Conservation (phyloP, 2,329 filamentous ascomycete species). For the Ilyonectria mors-panacis region DNA sequence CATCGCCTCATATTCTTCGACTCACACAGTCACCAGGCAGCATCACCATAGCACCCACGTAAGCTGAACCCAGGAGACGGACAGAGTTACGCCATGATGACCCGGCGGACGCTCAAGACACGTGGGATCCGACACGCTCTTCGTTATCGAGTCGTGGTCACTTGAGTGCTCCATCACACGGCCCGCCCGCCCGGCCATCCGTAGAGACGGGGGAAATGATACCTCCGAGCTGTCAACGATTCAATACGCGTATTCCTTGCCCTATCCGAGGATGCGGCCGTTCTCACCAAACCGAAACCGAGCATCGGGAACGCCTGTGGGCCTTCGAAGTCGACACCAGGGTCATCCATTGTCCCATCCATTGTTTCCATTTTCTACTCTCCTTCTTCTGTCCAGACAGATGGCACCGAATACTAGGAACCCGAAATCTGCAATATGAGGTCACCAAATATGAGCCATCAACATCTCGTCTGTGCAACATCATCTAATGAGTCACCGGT, state of each 20-base stretch:
- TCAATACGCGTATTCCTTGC: constrained; percentile 5
- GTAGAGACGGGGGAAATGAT: not conserved
- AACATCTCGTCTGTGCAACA: not conserved
- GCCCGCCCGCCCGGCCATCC: not conserved
- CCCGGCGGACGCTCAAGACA: not conserved
- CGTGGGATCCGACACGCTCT: not conserved
- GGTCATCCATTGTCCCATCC: not conserved
- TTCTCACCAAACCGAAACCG: not conserved
- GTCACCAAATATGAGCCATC: not conserved
- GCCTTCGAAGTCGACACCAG: not conserved
- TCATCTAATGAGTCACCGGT: not conserved
- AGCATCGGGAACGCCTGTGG: not conserved
- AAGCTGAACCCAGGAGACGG: not conserved
- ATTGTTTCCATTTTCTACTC: not conserved
- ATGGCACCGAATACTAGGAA: not conserved
- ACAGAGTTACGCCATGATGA: constrained; percentile 13
- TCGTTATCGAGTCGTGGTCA: not conserved
- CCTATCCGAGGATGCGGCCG: not conserved
- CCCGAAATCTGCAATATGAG: not conserved
- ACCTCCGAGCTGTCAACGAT: not conserved
- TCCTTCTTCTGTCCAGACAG: not conserved
- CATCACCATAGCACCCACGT: constrained; percentile 1
- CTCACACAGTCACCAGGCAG: not conserved
- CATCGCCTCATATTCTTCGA: constrained; percentile 3
- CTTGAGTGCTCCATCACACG: not conserved